Base-by-base conservation (phyloP, 768 basidiomycete genomes). In the Pleurotus djamor region DNA sequence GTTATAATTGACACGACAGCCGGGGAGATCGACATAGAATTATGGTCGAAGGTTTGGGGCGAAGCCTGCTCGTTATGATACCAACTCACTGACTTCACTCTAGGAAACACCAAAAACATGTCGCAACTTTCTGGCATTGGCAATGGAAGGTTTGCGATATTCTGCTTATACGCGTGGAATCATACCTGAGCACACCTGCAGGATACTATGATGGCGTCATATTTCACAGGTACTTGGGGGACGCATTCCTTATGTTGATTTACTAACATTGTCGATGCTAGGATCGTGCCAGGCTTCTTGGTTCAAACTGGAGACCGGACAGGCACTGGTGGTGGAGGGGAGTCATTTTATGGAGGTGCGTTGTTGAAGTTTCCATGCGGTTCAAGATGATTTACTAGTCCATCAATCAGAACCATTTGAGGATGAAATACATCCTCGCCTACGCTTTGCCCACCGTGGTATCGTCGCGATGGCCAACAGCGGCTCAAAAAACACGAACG, bases 121-220 rank as follows among this genome's bases (percentile, higher is more conserved):
- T 69, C 84, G 96, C 49, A 96, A 96, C 74, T 94, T 95, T 72
- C 77, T 96, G 44, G 85, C 90, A 13, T 79, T 96, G 49, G 87
- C 92, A 1, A 88, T 96, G 84, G 91, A 96, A 80, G 94, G 93
- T 92, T 69, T 66, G 87, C 81, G 21, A 28, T 60, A 70, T 61
- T 72, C 63, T 60, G 56, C 36, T 61, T 51, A 3, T 13, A 3
- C 58, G 61, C 5, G 21, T 60, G 14, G 38, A 4, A 16, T 47
- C 12, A 33, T 44, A 16, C 55, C n/a, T 12, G 34, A 14, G n/a
- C 36, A n/a, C 60, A 37, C 28, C 1, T 43, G 1, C 66, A 96
- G 95, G 96, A 6, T 98, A 97, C 72, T 98, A 98, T 74, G 96
- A 98, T 61, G 91, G 92, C 36, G 89, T 94, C 57, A 91, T 96